Conservation (phyloP, 2,329 filamentous ascomycete genomes). For the Incumbomyces lentus region DNA sequence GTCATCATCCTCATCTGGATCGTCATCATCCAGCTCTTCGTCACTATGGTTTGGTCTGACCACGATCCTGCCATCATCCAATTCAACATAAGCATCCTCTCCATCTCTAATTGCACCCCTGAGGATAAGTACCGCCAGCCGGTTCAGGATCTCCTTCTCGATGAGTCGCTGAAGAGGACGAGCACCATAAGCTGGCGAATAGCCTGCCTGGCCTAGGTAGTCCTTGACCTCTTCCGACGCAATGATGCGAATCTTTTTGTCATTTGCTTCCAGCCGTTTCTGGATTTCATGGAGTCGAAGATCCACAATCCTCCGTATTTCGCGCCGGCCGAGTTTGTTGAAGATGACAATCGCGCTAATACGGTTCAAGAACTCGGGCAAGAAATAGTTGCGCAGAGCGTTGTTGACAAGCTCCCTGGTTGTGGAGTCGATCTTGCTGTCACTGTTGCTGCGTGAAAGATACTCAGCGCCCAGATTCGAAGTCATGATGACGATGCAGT, state of each 20-base stretch:
- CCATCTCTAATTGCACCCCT: constrained; percentile 76
- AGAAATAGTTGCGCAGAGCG: constrained; percentile 86
- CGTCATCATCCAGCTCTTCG: constrained; percentile 48
- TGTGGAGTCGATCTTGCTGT: constrained; percentile 75
- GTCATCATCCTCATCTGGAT: constrained; percentile 66
- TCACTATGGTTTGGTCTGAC: constrained; percentile 76
- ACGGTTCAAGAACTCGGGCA: constrained; percentile 96
- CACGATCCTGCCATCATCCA: constrained; percentile 60
- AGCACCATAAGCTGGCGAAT: constrained; percentile 91
- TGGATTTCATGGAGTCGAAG: constrained; percentile 81
- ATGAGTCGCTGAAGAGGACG: constrained; percentile 80
- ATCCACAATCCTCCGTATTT: constrained; percentile 95
- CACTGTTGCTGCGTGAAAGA: constrained; percentile 66
- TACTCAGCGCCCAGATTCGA: constrained; percentile 94
- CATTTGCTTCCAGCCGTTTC: constrained; percentile 75
- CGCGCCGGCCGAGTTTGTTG: constrained; percentile 79
- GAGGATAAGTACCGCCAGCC: constrained; percentile 80
- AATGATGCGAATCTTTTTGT: constrained; percentile 74
- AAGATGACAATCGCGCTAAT: constrained; percentile 96
- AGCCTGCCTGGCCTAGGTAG: constrained; percentile 82
- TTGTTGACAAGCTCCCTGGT: constrained; percentile 86
- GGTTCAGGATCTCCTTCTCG: constrained; percentile 94
- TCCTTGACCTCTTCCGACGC: constrained; percentile 79
- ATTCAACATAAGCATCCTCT: constrained; percentile 67
- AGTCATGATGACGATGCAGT: constrained; percentile 99